Conservation (phyloP, 352 stramenopile species). For the Phytophthora pini region DNA sequence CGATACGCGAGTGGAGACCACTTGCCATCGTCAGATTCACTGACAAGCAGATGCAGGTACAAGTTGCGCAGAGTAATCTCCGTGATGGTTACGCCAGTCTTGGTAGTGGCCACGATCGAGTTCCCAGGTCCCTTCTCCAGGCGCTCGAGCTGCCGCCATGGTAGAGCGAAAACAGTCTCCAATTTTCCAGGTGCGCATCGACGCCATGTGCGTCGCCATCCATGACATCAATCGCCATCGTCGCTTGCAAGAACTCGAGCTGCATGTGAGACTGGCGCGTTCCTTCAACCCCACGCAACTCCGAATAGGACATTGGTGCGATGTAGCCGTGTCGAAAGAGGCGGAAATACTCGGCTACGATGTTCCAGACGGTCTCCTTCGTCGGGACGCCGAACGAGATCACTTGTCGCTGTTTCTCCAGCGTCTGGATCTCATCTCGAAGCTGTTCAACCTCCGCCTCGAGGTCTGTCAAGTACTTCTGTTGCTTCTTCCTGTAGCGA, state of each 20-base stretch:
- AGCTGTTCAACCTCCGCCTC: constrained; percentile 27
- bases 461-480: constrained; percentile 20
- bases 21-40: constrained; percentile 2
- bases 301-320: neutral
- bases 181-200: constrained; percentile 21
- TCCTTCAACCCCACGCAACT: neutral
- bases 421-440: constrained; percentile 24
- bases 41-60: constrained; percentile 21
- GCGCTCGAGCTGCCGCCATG: constrained; percentile 19
- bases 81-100: constrained; percentile 17
- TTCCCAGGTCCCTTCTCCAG: constrained; percentile 6
- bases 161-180: constrained; percentile 16
- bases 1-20: constrained; percentile 1
- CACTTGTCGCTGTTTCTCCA: constrained; percentile 26
- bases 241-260: constrained; percentile 24
- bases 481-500: constrained; percentile 42
- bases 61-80: constrained; percentile 20
- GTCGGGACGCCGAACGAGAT: constrained; percentile 4
- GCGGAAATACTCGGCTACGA: constrained; percentile 17
- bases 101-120: constrained; percentile 3
- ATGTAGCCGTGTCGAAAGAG: constrained; percentile 32
- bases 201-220: constrained; percentile 13
- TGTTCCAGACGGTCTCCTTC: constrained; percentile 11
- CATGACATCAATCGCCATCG: constrained; percentile 10
- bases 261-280: neutral